Base-by-base conservation (phyloP, 83 land plant species). In the Isoetes engelmannii region DNA sequence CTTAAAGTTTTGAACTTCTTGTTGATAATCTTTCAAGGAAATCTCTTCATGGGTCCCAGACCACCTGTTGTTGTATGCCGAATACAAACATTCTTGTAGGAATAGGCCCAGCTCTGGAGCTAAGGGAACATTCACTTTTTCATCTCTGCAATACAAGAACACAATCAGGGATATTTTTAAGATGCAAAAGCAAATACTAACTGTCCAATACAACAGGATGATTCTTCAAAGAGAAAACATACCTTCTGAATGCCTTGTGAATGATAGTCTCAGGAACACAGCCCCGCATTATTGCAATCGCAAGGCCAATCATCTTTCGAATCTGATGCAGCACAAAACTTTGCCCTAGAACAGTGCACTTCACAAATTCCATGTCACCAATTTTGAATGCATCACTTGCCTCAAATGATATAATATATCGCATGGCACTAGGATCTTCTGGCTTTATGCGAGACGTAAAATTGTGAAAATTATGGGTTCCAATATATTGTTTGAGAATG, bases 261-360 rank as follows among this genome's bases (percentile, higher is more conserved):
- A 90, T 73, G 51, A 92, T 79, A 28, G 89, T 79, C 68, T 87
- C 96, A 2, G 97, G 86, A 9, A 87, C 97, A 77, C 80, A 80
- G 47, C 85, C 82, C 67, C 98, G 82, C 90, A 88, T 86, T 13
- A 93, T 63, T 4, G 97, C 97, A 19, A 93, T 85, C 13, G 92
- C 97, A 54, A 88, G 71, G 0, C 98, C 98, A 10, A 93, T 84
- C 97, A 93, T 90, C 68, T 93, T 93, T 45, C 98, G 76, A 4
- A 93, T 90, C 77, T 90, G 98, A 73, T 93, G 98, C 77, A 93
- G 97, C 92, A 93, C 83, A 77, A 93, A 93, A 66, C 98, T 93
- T 79, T 93, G 98, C 44, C 98, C 98, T 13, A 93, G 65, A 5
- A 93, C 88, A 47, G 79, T 85, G 79, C 98, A 93, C 66, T 75